Conservation (phyloP, 2,329 filamentous ascomycete genomes). For the Fusarium paranaense region DNA sequence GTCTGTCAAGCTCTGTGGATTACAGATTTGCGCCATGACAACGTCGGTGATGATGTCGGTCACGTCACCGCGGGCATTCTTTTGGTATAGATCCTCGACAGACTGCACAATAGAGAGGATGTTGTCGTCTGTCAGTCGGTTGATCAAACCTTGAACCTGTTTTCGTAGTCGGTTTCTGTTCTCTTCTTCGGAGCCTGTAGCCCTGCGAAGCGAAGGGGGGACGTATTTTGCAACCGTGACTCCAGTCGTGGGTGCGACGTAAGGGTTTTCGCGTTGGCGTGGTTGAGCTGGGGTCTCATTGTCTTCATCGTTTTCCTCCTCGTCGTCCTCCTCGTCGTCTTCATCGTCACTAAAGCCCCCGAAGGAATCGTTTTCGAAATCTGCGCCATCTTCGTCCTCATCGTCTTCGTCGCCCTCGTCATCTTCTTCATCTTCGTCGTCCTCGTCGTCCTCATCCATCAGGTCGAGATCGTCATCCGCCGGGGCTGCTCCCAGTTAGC, state of each 20-base stretch:
- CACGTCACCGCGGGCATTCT: slow-evolving; percentile 88
- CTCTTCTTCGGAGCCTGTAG: slow-evolving; percentile 73
- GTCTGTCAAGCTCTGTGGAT: slow-evolving; percentile 82
- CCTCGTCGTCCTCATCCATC: slow-evolving; percentile 34
- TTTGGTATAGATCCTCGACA: slow-evolving; percentile 84
- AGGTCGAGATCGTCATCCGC: slow-evolving; percentile 39
- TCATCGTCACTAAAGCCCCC: slow-evolving; percentile 54
- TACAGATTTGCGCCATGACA: slow-evolving; percentile 82
- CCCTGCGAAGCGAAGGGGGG: slow-evolving; percentile 82
- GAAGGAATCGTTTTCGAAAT: slow-evolving; percentile 52
- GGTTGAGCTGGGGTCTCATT: slow-evolving; percentile 52
- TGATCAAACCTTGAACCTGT: slow-evolving; percentile 89
- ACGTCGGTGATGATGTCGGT: slow-evolving; percentile 83
- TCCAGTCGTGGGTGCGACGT: slow-evolving; percentile 75
- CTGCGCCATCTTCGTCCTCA: slow-evolving; percentile 28
- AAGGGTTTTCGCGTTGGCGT: slow-evolving; percentile 83
- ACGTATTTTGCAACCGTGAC: slow-evolving; percentile 78
- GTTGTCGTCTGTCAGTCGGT: slow-evolving; percentile 92
- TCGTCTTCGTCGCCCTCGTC: slow-evolving; percentile 34
- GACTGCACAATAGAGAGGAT: slow-evolving; percentile 85
- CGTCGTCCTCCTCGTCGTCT: slow-evolving; percentile 40
- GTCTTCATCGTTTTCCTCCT: slow-evolving; percentile 41
- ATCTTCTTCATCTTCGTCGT: slow-evolving; percentile 45
- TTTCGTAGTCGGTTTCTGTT: slow-evolving; percentile 76
- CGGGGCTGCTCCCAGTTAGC: slow-evolving; percentile 36